Evolutionary conservation across 2,329 filamentous ascomycete species (phyloP).

Genomic region (Huntiella bhutanensis): DNA sequence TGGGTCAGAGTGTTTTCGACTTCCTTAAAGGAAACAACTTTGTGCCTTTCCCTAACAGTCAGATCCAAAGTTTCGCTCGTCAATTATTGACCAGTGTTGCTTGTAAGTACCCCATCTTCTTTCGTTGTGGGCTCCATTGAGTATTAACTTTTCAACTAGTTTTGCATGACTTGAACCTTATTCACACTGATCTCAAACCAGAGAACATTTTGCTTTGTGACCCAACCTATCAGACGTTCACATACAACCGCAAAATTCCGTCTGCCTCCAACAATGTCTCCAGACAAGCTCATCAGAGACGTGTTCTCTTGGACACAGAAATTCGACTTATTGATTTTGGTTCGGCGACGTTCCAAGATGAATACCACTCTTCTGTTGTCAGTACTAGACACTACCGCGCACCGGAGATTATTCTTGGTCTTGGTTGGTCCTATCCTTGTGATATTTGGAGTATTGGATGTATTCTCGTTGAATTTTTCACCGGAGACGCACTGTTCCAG

Average conservation of each 20-base stretch:
- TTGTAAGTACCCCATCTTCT: conserved; percentile 40
- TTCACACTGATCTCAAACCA: conserved; percentile 67
- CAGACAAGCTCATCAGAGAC: conserved; percentile 42
- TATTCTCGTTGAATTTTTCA: conserved; percentile 54
- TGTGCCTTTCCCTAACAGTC: conserved; percentile 92
- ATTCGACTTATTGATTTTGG: conserved; percentile 55
- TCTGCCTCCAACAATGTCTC: conserved; percentile 42
- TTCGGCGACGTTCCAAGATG: conserved; percentile 53
- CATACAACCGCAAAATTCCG: conserved; percentile 50
- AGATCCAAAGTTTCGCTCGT: conserved; percentile 91
- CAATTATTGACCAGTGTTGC: conserved; percentile 97
- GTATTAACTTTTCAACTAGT: conserved; percentile 31
- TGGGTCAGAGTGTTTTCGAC: conserved; percentile 95
- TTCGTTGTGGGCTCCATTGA: background rate
- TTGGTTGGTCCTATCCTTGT: conserved; percentile 54
- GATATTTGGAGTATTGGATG: conserved; percentile 61
- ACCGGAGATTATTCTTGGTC: conserved; percentile 50
- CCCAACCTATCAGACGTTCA: conserved; percentile 48
- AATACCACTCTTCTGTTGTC: conserved; percentile 54
- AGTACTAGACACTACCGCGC: conserved; percentile 52
- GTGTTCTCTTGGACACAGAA: conserved; percentile 48
- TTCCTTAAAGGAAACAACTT: conserved; percentile 92
- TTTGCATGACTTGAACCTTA: conserved; percentile 88
- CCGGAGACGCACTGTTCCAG: conserved; percentile 51
- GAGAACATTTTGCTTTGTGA: conserved; percentile 52